Evolutionary conservation across 2,329 filamentous ascomycete species (phyloP), one percentile per base, ranked within the genome.

Genomic region (Fusarium pseudoanthophilum): DNA sequence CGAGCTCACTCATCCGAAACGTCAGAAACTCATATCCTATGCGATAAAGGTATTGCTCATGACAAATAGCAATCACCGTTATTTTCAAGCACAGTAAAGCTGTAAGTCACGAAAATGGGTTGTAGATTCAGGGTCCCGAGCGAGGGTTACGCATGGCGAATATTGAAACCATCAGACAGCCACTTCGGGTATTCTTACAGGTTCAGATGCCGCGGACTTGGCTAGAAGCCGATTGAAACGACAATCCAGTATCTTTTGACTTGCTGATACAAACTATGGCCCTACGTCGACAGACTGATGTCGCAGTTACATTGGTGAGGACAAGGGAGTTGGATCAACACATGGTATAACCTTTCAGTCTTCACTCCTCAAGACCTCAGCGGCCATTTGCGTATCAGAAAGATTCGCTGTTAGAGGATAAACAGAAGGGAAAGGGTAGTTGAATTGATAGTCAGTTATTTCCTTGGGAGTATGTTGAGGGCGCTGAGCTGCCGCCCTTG

Each of bases 51-150:
- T 28, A n/a, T 36, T 28, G 32, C 42, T 24, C 26, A 16, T 60
- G 28, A 21, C 34, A 37, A 53, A 30, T 39, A 24, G 10, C 16
- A 40, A 39, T 24, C 20, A 21, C 36, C 28, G 14, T 14, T 28
- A 26, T 40, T 18, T 24, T 28, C 16, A 36, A 60, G 16, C 21
- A 9, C 16, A 21, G 60, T 58, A 43, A 67, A 62, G 45, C 36
- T 63, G 42, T 28, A 46, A 20, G 52, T 52, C n/a, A 39, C 18
- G 32, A 48, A 39, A 39, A 56, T 16, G 37, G 32, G 39, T 37
- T 45, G 59, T 28, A 60, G 61, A 58, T 64, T 65, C 56, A 46
- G 51, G 64, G 66, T 73, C 60, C 53, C 15, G 60, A 42, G 57
- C 57, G 63, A 66, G 45, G 46, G 60, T 51, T 68, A 62, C 39